Percentiles rank a stretch among this genome's conserved stretches.
Evolutionary conservation across 2,329 filamentous ascomycete genomes (phyloP).

Genomic region (Epichloe elymi): DNA sequence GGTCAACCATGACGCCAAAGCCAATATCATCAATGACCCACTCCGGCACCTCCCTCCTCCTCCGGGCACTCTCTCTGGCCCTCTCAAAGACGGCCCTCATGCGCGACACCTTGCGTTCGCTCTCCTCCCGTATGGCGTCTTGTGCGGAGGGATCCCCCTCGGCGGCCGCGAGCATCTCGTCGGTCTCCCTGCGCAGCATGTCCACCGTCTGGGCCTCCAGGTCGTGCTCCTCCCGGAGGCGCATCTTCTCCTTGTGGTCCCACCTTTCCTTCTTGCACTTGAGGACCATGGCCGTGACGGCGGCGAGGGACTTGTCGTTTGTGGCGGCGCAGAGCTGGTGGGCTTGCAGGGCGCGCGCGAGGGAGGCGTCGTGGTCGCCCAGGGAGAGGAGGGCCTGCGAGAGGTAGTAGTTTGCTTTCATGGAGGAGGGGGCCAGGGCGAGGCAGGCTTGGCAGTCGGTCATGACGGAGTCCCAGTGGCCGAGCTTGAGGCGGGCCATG

Average conservation of each 20-base stretch:
- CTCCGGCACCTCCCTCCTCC: slow-evolving; percentile 52
- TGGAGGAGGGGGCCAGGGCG: slow-evolving; percentile 45
- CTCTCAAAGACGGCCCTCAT: slow-evolving; percentile 39
- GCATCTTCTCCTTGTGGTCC: slow-evolving; percentile 56
- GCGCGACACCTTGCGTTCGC: slow-evolving; percentile 29
- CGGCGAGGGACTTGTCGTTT: slow-evolving; percentile 53
- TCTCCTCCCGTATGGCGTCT: slow-evolving; percentile 34
- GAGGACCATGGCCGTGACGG: slow-evolving; percentile 62
- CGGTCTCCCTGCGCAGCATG: slow-evolving; percentile 33
- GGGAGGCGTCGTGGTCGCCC: slow-evolving; percentile 50
- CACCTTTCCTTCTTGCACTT: slow-evolving; percentile 76
- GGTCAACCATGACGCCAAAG: slow-evolving; percentile 63
- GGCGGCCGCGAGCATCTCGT: slow-evolving; percentile 23
- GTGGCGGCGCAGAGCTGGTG: slow-evolving; percentile 54
- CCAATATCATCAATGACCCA: slow-evolving; percentile 67
- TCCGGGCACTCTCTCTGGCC: slow-evolving; percentile 30
- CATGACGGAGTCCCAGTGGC: slow-evolving; percentile 60
- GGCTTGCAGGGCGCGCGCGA: slow-evolving; percentile 55
- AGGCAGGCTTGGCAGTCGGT: slow-evolving; percentile 67
- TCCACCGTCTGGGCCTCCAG: slow-evolving; percentile 48
- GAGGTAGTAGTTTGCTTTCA: slow-evolving; percentile 78
- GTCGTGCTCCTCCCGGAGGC: slow-evolving; percentile 40
- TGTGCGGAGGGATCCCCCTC: slow-evolving; percentile 34
- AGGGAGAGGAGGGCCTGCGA: slow-evolving; percentile 72
- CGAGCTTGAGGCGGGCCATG: slow-evolving; percentile 64